phyloP scores from a whole-genome alignment of 2,329 filamentous ascomycete genomes.

The Xylaria sp. region DNA sequence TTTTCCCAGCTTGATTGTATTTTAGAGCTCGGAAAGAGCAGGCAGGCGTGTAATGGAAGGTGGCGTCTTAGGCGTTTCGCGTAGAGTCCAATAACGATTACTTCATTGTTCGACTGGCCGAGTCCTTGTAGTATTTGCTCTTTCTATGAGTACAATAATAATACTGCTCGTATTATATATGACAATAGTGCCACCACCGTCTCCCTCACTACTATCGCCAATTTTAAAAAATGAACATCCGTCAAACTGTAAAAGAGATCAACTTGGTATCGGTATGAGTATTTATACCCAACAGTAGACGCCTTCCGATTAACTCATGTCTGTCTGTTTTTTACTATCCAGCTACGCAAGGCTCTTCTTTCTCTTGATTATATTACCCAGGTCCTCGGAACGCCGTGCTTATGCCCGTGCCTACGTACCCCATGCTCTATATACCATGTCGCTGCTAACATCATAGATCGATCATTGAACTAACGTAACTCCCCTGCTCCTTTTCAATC shows the following conservation, averaged over 20 bases:
- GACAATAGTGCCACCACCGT: neutral
- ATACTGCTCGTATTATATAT: neutral
- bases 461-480: constrained; percentile 5
- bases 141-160: neutral
- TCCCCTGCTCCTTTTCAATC: neutral
- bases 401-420: constrained; percentile 5
- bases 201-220: too few relatives aligned
- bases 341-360: constrained; percentile 14
- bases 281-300: neutral
- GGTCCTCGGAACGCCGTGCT: constrained; percentile 27
- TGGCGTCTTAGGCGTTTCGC: constrained; percentile 14
- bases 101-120: neutral
- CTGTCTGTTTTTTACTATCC: neutral
- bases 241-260: too few relatives aligned
- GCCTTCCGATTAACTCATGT: neutral
- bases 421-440: constrained; percentile 33
- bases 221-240: too few relatives aligned
- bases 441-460: constrained; percentile 27
- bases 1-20: neutral
- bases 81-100: neutral
- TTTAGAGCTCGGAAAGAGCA: neutral
- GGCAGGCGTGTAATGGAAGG: constrained; percentile 8
- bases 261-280: neutral
- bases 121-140: neutral
- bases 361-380: constrained; percentile 2